Evolutionary conservation across 2,329 filamentous ascomycete species (phyloP).

Genomic region (Ascochyta rabiei): DNA sequence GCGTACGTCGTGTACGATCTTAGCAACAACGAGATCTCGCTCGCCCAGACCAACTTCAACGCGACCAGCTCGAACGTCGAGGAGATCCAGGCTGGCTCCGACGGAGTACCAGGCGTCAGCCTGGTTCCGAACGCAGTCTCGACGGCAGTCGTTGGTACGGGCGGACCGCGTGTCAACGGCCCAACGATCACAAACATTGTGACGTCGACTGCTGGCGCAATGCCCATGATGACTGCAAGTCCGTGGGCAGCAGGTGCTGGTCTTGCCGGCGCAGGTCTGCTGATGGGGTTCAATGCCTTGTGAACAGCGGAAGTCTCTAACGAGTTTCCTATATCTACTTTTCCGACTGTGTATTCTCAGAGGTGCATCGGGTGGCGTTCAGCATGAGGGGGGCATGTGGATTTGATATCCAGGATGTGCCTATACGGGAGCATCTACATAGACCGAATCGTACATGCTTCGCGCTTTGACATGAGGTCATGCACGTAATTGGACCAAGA

Average conservation of each 20-base stretch:
- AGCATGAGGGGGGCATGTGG: no score
- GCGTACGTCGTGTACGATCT: constrained; percentile 70
- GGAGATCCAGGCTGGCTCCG: constrained; percentile 59
- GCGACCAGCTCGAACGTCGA: constrained; percentile 55
- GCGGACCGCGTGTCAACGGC: constrained; percentile 52
- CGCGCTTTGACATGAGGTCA: no score
- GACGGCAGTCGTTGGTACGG: constrained; percentile 51
- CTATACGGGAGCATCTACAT: no score
- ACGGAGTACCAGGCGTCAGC: constrained; percentile 60
- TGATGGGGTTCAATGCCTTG: constrained; percentile 43
- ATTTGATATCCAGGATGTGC: no score
- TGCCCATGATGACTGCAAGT: constrained; percentile 33
- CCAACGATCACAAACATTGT: constrained; percentile 26
- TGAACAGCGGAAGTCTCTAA: constrained; percentile 1
- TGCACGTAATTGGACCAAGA: no score
- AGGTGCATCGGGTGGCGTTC: no score
- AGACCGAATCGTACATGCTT: no score
- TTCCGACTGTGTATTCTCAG: no score
- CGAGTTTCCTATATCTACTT: no score
- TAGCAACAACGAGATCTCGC: constrained; percentile 63
- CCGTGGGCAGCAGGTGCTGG: constrained; percentile 41
- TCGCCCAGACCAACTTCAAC: constrained; percentile 68
- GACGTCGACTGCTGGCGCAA: constrained; percentile 25
- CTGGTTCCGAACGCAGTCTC: constrained; percentile 59
- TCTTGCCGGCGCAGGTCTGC: constrained; percentile 36